A percentile compares a stretch with the other conserved stretches of the same genome.
Evolutionary conservation across 2,329 filamentous ascomycete species (phyloP).

Genomic region (Cladosporium halotolerans): DNA sequence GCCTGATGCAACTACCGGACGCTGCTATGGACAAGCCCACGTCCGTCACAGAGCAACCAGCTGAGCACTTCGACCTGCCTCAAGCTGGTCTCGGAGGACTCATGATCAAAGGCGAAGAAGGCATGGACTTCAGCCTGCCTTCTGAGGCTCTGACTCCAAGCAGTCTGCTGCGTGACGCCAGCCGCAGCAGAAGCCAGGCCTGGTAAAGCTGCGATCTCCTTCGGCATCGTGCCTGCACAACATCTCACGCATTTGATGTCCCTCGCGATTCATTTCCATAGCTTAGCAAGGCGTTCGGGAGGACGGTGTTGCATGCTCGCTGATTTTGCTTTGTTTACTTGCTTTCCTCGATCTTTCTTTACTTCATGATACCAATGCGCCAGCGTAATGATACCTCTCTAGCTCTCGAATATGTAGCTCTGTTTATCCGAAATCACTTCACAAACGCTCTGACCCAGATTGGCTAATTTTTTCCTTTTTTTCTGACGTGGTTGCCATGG

Average conservation of each 20-base stretch:
- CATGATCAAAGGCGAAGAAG: slow-evolving; percentile 1
- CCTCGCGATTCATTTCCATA: neutral
- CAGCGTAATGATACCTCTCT: slow-evolving; percentile 11
- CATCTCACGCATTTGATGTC: no score
- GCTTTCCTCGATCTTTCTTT: neutral
- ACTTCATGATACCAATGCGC: slow-evolving; percentile 5
- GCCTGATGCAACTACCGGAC: slow-evolving; percentile 5
- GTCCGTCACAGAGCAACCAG: slow-evolving; percentile 2
- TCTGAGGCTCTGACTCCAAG: slow-evolving; percentile 4
- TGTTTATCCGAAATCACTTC: no score
- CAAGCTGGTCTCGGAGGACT: neutral
- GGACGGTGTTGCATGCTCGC: neutral
- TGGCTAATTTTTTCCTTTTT: slow-evolving; percentile 4
- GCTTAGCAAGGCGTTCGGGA: neutral
- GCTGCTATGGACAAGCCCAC: slow-evolving; percentile 5
- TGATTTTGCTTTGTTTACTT: neutral
- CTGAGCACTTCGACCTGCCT: neutral
- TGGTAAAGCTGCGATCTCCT: no score
- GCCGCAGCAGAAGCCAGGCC: no score
- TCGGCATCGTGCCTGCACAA: no score
- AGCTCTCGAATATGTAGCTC: no score
- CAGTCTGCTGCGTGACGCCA: slow-evolving; percentile 5
- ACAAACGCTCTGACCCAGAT: no score
- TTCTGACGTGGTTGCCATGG: slow-evolving; percentile 8
- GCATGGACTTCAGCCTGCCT: neutral